phyloP scores from a whole-genome alignment of 2,329 filamentous ascomycete genomes.

The Phialophora expanda region DNA sequence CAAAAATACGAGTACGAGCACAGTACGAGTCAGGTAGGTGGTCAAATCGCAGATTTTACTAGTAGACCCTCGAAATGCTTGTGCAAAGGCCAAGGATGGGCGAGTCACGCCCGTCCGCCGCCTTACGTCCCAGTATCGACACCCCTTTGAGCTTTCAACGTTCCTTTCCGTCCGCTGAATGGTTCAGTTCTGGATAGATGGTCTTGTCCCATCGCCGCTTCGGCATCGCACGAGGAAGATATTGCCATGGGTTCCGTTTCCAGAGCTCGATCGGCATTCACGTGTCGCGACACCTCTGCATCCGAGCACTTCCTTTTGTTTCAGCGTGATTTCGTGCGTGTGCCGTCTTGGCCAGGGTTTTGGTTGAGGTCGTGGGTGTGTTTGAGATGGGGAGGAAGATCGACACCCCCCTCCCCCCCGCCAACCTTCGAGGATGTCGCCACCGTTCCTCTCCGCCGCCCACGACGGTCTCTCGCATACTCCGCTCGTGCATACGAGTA shows the following conservation, averaged over 20 bases:
- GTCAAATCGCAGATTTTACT: no score
- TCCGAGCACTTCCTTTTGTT: not conserved
- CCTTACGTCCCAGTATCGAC: no score
- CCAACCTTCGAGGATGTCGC: not conserved
- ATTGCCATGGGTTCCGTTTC: not conserved
- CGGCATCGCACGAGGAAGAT: not conserved
- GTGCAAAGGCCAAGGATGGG: no score
- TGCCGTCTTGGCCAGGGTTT: not conserved
- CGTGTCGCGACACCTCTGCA: not conserved
- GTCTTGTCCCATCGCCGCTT: not conserved
- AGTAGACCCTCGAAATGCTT: no score
- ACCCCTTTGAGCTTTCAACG: no score
- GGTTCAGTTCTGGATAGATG: not conserved
- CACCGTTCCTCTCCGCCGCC: no score
- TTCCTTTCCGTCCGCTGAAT: not conserved
- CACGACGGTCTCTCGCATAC: not conserved
- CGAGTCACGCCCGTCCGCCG: no score
- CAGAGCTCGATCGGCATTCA: not conserved
- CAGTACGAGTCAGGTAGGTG: no score
- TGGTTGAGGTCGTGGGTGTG: not conserved
- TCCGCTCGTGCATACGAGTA: not conserved
- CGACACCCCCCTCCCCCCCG: no score
- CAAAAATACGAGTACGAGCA: no score
- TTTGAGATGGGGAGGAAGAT: not conserved
- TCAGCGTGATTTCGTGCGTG: not conserved